Evolutionary conservation across 495 filamentous ascomycete species (phyloP), one percentile per base, ranked within the genome.

Genomic region (Apodospora peruviana): DNA sequence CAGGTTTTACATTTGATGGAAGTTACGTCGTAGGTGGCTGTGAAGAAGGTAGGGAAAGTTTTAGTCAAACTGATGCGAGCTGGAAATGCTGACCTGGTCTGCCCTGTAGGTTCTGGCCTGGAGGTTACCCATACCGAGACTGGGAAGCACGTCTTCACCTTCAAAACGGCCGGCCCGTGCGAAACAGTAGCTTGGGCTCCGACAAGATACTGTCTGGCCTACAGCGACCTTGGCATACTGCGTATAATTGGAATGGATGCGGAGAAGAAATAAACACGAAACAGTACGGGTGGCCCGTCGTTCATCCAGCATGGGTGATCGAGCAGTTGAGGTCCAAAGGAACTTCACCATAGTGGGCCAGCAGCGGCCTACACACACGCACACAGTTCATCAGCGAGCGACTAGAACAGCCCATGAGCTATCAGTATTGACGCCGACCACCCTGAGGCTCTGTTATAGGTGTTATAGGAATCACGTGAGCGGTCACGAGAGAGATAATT

Each of bases 131-230:
- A 96, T 63, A 82, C 84, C 2, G 94, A 97, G 62, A 88, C 83
- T 0, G 94, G 91, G 1, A 94, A 97, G 34, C 80, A 80, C 53
- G 82, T 96, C 7, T 82, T 90, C 55, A 89, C 77, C 9, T 75
- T 96, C 45, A 86, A 88, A 47, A 87, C 86, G 1, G 71, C 70
- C 4, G 79, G 77, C 51, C 61, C 79, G 23, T 74, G 75, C 45
- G 81, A 84, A 7, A 75, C 84, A 35, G 85, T 96, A 5, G 84
- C 84, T 5, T 98, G 91, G 91, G 90, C 96, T 64, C 93, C 93
- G 3, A 86, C 78, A 29, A 73, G 85, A 59, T 98, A 97, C 59
- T 88, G 83, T 74, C 62, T 98, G 43, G 93, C 91, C 11, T 96
- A 95, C 72, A 85, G 87, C 19, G 93, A 94, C 57, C 71, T 82